These are phyloP conservation scores for Colletotrichum sojae DNA, from an alignment of 2,329 filamentous ascomycete species.

Conservation along the genomic window DNA sequence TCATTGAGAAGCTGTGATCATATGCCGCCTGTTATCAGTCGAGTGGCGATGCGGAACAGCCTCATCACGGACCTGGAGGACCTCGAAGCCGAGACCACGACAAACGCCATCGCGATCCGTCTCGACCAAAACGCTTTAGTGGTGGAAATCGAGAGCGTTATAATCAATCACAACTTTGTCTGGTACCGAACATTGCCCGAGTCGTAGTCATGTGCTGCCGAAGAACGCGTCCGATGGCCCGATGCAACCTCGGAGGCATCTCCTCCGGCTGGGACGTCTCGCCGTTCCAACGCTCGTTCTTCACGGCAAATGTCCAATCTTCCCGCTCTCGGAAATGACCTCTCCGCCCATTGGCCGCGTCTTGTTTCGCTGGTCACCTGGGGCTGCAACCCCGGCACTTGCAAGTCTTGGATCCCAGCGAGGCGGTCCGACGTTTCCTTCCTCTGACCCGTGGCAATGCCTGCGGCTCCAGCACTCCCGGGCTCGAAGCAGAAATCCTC, in stretches of 20 bases:
- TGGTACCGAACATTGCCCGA: conserved; percentile 20
- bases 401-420: conserved; percentile 10
- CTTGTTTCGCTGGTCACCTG: conserved; percentile 10
- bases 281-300: neutral
- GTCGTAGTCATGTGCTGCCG: conserved; percentile 26
- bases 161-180: neutral
- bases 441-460: neutral
- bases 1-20: neutral
- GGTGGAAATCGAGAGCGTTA: conserved; percentile 13
- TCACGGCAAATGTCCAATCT: neutral
- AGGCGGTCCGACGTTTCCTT: conserved; percentile 26
- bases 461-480: conserved; percentile 29
- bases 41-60: neutral
- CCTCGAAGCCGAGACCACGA: conserved; percentile 14
- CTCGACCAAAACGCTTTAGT: too few relatives aligned
- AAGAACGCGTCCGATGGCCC: conserved; percentile 15
- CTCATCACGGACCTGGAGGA: conserved; percentile 1
- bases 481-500: conserved; percentile 14
- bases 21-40: neutral
- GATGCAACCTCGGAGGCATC: conserved; percentile 37
- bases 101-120: neutral
- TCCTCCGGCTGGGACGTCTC: conserved; percentile 20
- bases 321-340: conserved; percentile 18
- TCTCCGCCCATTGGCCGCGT: conserved; percentile 1
- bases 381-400: neutral